Evolutionary conservation across 2,329 filamentous ascomycete genomes (phyloP), one percentile per base, ranked within the genome.

Genomic region (Fusarium devonianum): DNA sequence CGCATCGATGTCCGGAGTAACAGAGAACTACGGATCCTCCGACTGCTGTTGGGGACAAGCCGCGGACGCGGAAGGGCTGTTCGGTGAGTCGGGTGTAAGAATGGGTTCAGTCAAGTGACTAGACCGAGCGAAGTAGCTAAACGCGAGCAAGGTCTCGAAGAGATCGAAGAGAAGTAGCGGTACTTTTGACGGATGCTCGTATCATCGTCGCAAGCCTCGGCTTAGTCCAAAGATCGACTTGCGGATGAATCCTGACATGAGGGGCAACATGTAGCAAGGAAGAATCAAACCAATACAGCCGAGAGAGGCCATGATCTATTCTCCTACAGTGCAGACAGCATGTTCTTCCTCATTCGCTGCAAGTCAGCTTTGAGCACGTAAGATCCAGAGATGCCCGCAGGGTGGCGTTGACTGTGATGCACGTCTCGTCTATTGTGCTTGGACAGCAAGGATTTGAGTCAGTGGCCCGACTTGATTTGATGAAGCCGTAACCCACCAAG

Each of bases 251-350:
- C 17, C 16, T 7, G n/a, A 22, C 28, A 17, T 21, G 28, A 36
- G 26, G 28, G 34, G 45, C 29, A 35, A 39, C 34, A 28, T 16
- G 21, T 18, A 10, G 13, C 5, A 12, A 43, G 36, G 29, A 59
- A 58, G 37, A 56, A 44, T 56, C 50, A 58, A 57, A 56, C 7
- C n/a, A 32, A 35, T 7, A 34, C 14, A 11, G 16, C n/a, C 7
- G 22, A 17, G 37, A 22, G 25, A 29, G 26, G 17, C 16, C 23
- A n/a, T n/a, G 16, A n/a, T 12, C 19, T 7, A 16, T 14, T 30
- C 44, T 23, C 36, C 17, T 22, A 40, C 50, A 58, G 37, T 59
- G 50, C 32, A 21, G 2, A n/a, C 37, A 18, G 32, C 46, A 56
- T 40, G 50, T 41, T 47, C 18, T 17, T 11, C 17, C 13, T 17